phyloP scores from a whole-genome alignment of 768 basidiomycete species.

The Amanita pseudoporphyria region DNA sequence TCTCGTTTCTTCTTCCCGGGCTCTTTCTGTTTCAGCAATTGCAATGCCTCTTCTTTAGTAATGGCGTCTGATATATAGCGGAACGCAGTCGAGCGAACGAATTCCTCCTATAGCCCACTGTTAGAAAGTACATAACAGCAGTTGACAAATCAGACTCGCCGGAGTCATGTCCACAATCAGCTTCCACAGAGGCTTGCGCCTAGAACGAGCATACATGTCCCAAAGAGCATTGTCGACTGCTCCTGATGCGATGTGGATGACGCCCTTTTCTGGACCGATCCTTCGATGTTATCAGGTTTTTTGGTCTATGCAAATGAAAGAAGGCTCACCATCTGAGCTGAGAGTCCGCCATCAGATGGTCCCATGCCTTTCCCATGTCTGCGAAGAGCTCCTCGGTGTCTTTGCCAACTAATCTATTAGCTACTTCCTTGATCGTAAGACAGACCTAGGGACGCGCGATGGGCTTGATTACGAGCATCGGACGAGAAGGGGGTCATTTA shows the following conservation, averaged over 20 bases:
- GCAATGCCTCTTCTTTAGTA: constrained; percentile 83
- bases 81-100: constrained; percentile 70
- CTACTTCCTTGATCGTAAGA: constrained; percentile 69
- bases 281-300: constrained; percentile 17
- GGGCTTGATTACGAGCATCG: neutral
- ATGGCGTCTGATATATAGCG: constrained; percentile 92
- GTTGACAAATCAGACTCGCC: constrained; percentile 16
- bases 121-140: too few species aligned
- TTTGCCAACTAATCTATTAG: constrained; percentile 74
- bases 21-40: constrained; percentile 70
- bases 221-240: constrained; percentile 91
- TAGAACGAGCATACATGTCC: constrained; percentile 82
- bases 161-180: constrained; percentile 86
- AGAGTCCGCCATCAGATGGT: constrained; percentile 77
- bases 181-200: constrained; percentile 89
- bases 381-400: constrained; percentile 74
- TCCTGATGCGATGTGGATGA: constrained; percentile 83
- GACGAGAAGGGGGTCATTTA: constrained; percentile 22
- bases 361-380: constrained; percentile 90
- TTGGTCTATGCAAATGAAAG: neutral
- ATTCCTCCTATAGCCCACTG: constrained; percentile 35
- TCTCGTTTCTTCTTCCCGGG: constrained; percentile 74
- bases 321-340: constrained; percentile 76
- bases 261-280: constrained; percentile 94
- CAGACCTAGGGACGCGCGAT: constrained; percentile 47